Evolutionary conservation across 2,329 filamentous ascomycete species (phyloP), one percentile per base, ranked within the genome.

Genomic region (Cryphonectria radicalis): DNA sequence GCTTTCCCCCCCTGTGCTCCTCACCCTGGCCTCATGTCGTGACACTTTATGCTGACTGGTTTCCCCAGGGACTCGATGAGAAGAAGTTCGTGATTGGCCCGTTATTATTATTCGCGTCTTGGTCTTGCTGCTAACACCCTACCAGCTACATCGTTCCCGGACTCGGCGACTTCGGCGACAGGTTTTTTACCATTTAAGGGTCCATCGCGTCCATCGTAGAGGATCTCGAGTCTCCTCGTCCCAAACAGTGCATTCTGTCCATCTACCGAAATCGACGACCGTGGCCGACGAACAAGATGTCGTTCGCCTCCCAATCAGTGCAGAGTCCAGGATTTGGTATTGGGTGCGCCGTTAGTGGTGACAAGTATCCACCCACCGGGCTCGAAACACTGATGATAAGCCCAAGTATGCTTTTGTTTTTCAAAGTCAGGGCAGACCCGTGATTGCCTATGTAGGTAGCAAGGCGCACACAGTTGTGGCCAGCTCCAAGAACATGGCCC

Each of bases 121-220:
- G 59, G 70, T 76, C 62, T 69, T 75, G 75, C 83, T 75, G 75
- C 83, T 86, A 80, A 86, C 79, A 35, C 69, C 66, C 69, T 73
- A 50, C 74, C 80, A 98, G 95, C 81, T 98, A 98, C 81, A 98
- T 98, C 78, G 90, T 97, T 69, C 95, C 95, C 40, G 95, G 95
- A 40, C 87, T 98, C 25, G 95, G 95, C 75, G 95, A 98, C 80
- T 98, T 98, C 81, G 95, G 95, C 72, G 95, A 98, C 80, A 88
- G 95, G 75, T 98, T 96, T 82, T 98, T 98, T 82, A 98, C 95
- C 70, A 89, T 97, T 81, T 97, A 80, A 50, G 22, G n/a, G 82
- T 73, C 64, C 50, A 70, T 40, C 57, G 63, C 46, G 14, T 46
- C 40, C 25, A 35, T 28, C 42, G 28, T 65, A 65, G 14, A 53